A percentile compares a stretch with the other conserved stretches of the same genome.
Evolutionary conservation across 2,329 filamentous ascomycete species (phyloP).

Genomic region (Epicoccum sorghinum): DNA sequence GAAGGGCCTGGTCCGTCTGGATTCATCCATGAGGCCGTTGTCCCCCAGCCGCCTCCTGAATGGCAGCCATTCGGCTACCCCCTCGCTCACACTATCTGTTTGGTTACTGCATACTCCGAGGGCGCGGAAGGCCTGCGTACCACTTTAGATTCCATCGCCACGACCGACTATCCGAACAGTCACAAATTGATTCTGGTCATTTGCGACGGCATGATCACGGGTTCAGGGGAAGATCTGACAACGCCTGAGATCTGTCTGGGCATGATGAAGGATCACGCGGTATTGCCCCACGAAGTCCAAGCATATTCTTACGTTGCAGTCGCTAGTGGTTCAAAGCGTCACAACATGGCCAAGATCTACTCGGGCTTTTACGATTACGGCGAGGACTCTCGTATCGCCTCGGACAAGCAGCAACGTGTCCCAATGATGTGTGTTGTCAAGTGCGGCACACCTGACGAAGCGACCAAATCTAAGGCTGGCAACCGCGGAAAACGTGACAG

Average conservation of each 20-base stretch:
- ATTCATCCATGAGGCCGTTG: slow-evolving; percentile 95
- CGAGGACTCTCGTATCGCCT: slow-evolving; percentile 74
- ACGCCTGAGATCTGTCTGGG: slow-evolving; percentile 88
- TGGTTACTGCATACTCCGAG: slow-evolving; percentile 97
- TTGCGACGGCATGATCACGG: slow-evolving; percentile 97
- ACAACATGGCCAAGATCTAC: slow-evolving; percentile 99
- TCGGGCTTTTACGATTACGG: slow-evolving; percentile 99
- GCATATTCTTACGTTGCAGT: slow-evolving; percentile 97
- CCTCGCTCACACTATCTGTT: slow-evolving; percentile 87
- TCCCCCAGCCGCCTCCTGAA: slow-evolving; percentile 93
- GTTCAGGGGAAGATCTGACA: slow-evolving; percentile 82
- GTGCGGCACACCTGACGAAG: slow-evolving; percentile 90
- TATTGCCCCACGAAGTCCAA: slow-evolving; percentile 80
- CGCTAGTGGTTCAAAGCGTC: slow-evolving; percentile 91
- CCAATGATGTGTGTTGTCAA: slow-evolving; percentile 98
- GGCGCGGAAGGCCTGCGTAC: slow-evolving; percentile 91
- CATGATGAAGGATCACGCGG: slow-evolving; percentile 93
- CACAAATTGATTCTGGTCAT: slow-evolving; percentile 97
- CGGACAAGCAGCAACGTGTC: slow-evolving; percentile 91
- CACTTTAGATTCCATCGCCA: slow-evolving; percentile 93
- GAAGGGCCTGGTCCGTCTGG: slow-evolving; percentile 83
- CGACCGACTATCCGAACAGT: slow-evolving; percentile 98
- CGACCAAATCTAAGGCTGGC: slow-evolving; percentile 81
- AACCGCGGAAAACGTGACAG: slow-evolving; percentile 99
- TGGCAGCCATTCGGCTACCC: slow-evolving; percentile 98